Evolutionary conservation across 2,329 filamentous ascomycete genomes (phyloP), one percentile per base, ranked within the genome.

Genomic region (Cytospora mali): DNA sequence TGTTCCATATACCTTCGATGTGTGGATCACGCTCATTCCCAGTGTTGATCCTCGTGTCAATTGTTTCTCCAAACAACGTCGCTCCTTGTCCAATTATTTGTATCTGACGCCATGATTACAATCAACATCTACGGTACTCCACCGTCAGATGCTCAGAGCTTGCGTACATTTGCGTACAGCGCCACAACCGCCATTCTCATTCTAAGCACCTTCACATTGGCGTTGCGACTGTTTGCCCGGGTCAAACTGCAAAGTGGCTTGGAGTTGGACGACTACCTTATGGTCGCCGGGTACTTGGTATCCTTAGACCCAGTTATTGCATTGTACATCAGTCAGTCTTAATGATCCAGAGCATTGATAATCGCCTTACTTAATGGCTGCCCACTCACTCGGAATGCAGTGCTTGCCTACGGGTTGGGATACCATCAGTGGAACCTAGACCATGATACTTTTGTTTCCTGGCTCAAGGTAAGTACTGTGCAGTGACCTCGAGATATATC

Each of bases 341-440:
- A 11, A 21, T 4, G 9, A 23, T 2, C 6, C 42, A 31, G 3
- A 4, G 21, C 25, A 9, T n/a, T n/a, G n/a, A n/a, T 2, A 6
- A 0, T 23, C 7, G 3, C n/a, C 7, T 5, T 7, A 3, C 7
- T 5, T 7, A 3, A 4, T 9, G 6, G 1, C 4, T 11, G 3
- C 21, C 11, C 28, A 23, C 49, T 65, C 23, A 65, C n/a, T 29
- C n/a, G 9, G 1, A 1, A 11, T 11, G 1, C 25, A 65, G 64
- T 65, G 39, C 46, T 65, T 7, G 27, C 48, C 3, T 63, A 65
- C 18, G 64, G 64, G 1, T 56, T 63, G 6, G 64, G 64, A 5
- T 57, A 65, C 39, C 64, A 65, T 35, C 42, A 53, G 13, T 65
- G 64, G 18, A 62, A 65, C 33, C 4, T 64, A 62, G 54, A 39